Evolutionary conservation across 2,329 filamentous ascomycete species (phyloP), one percentile per base, ranked within the genome.

Genomic region (Verticillium isaacii): DNA sequence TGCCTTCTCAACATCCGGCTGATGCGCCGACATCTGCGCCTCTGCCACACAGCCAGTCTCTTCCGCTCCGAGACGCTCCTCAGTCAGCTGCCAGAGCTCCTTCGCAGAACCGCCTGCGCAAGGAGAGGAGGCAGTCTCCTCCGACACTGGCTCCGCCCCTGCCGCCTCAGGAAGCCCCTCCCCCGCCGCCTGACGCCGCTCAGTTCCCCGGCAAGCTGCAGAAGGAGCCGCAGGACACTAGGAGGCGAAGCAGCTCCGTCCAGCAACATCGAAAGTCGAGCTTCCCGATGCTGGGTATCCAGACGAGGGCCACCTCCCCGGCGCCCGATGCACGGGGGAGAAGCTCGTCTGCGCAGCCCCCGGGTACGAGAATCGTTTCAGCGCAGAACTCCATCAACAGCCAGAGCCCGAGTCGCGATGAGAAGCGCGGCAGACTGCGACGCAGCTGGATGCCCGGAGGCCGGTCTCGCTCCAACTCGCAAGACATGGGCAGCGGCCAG

Each of bases 371-470:
- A n/a, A 34, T 69, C 75, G 3, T 70, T 71, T 63, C 69, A 60
- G 60, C 75, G 68, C 60, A 74, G 59, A 56, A 69, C 34, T 70
- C 76, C 8, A 75, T 74, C 60, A 75, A 74, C 23, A 80, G 74
- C 63, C 79, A 79, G 58, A 83, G 80, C 63, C 80, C 79, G 1
- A 73, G 71, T 9, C 70, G 68, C 14, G 70, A 75, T 15, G 71
- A 74, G 39, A 70, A 68, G 29, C 74, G 80, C 54, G 77, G 77
- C n/a, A 76, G 79, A 37, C 61, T 81, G n/a, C 77, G 82, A 32
- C 78, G 76, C 68, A 85, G 81, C 66, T 86, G 82, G 82, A 72
- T 87, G 56, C 80, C 81, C 0, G 82, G 82, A 15, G 75, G 74
- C 25, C 73, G 82, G 62, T 84, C 82, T 34, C 78, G 83, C 58